These are phyloP conservation scores for Lithohypha guttulata DNA, from an alignment of 2,329 filamentous ascomycete species.

Conservation along the genomic window DNA sequence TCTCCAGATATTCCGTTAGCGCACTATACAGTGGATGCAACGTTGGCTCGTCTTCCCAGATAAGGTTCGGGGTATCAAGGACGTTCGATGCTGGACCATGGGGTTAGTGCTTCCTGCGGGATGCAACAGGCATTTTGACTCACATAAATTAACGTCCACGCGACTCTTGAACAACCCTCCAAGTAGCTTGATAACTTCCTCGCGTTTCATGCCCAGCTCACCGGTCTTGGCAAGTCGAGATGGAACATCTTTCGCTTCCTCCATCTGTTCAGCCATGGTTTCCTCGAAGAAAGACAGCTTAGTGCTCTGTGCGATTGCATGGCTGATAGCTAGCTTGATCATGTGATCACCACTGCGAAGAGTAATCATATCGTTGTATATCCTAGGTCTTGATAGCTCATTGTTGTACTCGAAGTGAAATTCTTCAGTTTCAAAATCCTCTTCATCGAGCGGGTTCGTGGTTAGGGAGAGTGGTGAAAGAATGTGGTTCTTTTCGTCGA, in stretches of 20 bases:
- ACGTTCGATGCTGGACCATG: constrained; percentile 68
- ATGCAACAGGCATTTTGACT: constrained; percentile 30
- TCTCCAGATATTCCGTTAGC: constrained; percentile 94
- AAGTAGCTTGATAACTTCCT: constrained; percentile 84
- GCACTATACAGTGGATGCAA: constrained; percentile 88
- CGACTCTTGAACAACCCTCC: constrained; percentile 84
- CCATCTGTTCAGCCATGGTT: constrained; percentile 88
- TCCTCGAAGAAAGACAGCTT: constrained; percentile 95
- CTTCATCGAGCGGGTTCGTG: constrained; percentile 68
- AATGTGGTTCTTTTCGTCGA: constrained; percentile 23
- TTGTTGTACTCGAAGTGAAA: constrained; percentile 97
- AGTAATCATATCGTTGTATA: constrained; percentile 99
- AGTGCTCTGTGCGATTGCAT: constrained; percentile 94
- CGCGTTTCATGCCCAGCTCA: constrained; percentile 78
- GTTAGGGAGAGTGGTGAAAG: constrained; percentile 51
- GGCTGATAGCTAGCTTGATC: constrained; percentile 57
- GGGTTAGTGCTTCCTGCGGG: constrained; percentile 12
- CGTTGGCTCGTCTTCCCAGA: constrained; percentile 95
- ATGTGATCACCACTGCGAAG: constrained; percentile 90
- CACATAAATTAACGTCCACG: constrained; percentile 96
- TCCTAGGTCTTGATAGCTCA: constrained; percentile 71
- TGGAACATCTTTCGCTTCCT: constrained; percentile 82
- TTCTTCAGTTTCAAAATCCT: constrained; percentile 93
- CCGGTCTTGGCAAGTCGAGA: constrained; percentile 81
- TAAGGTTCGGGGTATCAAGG: constrained; percentile 91